Evolutionary conservation across 164 flowering plant species (phyloP).

Genomic region (Paratinospora sagittata): DNA sequence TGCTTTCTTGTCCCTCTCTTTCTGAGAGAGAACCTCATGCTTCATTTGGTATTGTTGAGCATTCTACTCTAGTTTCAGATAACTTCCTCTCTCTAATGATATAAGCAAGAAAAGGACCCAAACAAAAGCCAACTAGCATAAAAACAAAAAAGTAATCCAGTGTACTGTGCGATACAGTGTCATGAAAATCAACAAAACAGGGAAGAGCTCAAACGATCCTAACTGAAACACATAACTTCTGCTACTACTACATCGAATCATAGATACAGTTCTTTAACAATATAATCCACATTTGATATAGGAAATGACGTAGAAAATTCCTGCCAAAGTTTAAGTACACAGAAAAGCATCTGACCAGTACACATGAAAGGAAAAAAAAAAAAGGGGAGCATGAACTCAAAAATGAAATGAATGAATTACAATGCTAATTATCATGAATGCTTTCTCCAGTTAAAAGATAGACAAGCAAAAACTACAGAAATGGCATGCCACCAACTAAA

Average conservation of each 20-base stretch:
- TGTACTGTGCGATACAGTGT: neutral
- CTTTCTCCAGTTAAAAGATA: too few relatives aligned
- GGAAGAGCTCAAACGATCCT: neutral
- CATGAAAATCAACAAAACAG: neutral
- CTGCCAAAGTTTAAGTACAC: too few relatives aligned
- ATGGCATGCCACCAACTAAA: neutral
- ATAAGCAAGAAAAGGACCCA: too few relatives aligned
- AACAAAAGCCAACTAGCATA: too few relatives aligned
- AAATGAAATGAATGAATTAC: neutral
- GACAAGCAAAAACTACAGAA: too few relatives aligned
- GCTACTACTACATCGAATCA: neutral
- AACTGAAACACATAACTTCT: neutral
- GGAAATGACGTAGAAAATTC: neutral
- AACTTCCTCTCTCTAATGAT: too few relatives aligned
- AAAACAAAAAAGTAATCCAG: too few relatives aligned
- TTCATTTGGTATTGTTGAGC: too few relatives aligned
- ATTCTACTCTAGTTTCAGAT: too few relatives aligned
- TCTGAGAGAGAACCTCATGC: too few relatives aligned
- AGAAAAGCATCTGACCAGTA: neutral
- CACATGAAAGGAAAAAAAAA: neutral
- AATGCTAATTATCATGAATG: neutral
- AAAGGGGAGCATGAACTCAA: neutral
- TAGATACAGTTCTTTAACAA: too few relatives aligned
- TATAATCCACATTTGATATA: neutral
- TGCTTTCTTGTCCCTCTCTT: too few relatives aligned